Evolutionary conservation across 306 rosid genomes (phyloP).

Genomic region (Dryas alaskensis): DNA sequence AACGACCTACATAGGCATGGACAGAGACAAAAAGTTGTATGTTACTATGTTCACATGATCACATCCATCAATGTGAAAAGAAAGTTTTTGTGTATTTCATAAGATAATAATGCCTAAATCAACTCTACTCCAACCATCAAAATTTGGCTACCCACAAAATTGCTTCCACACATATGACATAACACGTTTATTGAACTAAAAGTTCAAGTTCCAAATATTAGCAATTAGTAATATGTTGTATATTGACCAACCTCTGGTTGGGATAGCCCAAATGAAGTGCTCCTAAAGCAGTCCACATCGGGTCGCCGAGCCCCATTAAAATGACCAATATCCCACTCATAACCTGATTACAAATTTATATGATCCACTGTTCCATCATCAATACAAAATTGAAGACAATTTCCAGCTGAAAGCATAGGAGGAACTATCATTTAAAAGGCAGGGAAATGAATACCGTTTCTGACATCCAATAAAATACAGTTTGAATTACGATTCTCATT

Average conservation of each 20-base stretch:
- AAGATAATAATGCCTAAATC: slow-evolving; percentile 9
- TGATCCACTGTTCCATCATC: neutral
- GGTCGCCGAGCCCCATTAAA: slow-evolving; percentile 76
- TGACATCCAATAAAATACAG: slow-evolving; percentile 66
- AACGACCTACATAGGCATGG: slow-evolving; percentile 46
- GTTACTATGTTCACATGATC: slow-evolving; percentile 9
- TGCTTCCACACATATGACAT: neutral
- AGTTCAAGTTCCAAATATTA: neutral
- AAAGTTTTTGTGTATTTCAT: slow-evolving; percentile 9
- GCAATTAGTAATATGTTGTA: neutral
- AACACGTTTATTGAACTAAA: neutral
- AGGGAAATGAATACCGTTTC: slow-evolving; percentile 68
- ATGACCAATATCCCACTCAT: slow-evolving; percentile 97
- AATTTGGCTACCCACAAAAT: neutral
- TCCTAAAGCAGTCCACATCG: slow-evolving; percentile 87
- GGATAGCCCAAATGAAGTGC: slow-evolving; percentile 79
- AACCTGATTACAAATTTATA: slow-evolving; percentile 47
- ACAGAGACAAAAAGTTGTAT: slow-evolving; percentile 23
- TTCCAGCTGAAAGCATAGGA: slow-evolving; percentile 18
- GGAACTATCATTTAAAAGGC: slow-evolving; percentile 16
- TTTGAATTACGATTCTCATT: slow-evolving; percentile 29
- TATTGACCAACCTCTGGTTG: slow-evolving; percentile 59
- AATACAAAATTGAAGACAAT: neutral
- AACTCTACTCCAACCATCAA: neutral
- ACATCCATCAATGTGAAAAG: slow-evolving; percentile 22